phyloP scores from a whole-genome alignment of 768 basidiomycete species.

The Xerocomellus dryophilus region DNA sequence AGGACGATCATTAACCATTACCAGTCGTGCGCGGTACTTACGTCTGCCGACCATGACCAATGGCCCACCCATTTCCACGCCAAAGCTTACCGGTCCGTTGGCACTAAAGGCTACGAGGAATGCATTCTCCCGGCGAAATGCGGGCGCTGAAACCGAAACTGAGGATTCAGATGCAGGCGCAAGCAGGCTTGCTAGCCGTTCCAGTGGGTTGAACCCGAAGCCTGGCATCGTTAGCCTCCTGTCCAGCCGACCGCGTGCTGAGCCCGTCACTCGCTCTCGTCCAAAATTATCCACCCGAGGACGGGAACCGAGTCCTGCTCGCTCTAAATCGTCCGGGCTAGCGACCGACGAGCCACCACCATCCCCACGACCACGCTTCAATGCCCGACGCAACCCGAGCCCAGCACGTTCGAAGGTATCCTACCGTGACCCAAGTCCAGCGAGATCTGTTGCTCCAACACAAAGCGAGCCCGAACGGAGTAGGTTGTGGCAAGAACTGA shows the following conservation, averaged over 20 bases:
- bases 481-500: slow-evolving; percentile 55
- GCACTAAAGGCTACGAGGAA: slow-evolving; percentile 30
- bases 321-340: slow-evolving; percentile 25
- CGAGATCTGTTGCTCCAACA: slow-evolving; percentile 26
- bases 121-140: slow-evolving; percentile 29
- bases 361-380: slow-evolving; percentile 35
- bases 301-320: slow-evolving; percentile 33
- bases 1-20: slow-evolving; percentile 26
- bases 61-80: slow-evolving; percentile 29
- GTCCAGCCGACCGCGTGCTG: slow-evolving; percentile 31
- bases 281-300: slow-evolving; percentile 25
- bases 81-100: slow-evolving; percentile 29
- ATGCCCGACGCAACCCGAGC: slow-evolving; percentile 38
- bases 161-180: slow-evolving; percentile 32
- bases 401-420: slow-evolving; percentile 36
- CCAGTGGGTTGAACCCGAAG: slow-evolving; percentile 27
- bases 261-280: slow-evolving; percentile 26
- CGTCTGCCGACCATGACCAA: slow-evolving; percentile 61
- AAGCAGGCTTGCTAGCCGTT: slow-evolving; percentile 23
- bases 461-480: slow-evolving; percentile 41
- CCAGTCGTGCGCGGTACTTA: slow-evolving; percentile 77
- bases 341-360: slow-evolving; percentile 23
- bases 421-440: slow-evolving; percentile 28
- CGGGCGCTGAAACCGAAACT: slow-evolving; percentile 28
- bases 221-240: slow-evolving; percentile 40